Base-by-base conservation (phyloP, 208 protist genomes). In the Phytomonas francai region DNA sequence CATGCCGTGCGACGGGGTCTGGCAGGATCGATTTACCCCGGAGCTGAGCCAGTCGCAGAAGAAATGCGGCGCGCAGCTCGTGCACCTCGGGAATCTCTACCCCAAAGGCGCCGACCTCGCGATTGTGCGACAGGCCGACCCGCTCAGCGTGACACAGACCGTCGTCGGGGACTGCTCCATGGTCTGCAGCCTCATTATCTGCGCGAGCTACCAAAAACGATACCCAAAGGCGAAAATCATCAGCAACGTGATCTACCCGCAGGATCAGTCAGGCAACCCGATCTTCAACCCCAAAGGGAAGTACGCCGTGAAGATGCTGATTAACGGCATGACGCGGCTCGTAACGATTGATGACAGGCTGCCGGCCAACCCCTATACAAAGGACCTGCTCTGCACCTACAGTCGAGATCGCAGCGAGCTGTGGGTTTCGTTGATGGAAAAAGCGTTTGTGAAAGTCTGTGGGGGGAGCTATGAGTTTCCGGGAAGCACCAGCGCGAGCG, bases 251-350 rank as follows among this genome's bases (percentile, higher is more conserved):
- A 95, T 97, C 62, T 97, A 86, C 72, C 92, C 92, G 14, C 92
- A 95, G 59, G 88, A 92, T 71, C 58, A 59, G 22, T 74, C 89
- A 19, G 79, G 90, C 3, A 80, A 80, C 58, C 88, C 89, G 14
- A 74, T 97, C 12, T 49, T 93, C 22, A 95, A 90, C 72, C 84
- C 86, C 0, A 91, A 87, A 70, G 92, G 92, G 22, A 92, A 92
- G 71, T 95, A 97, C 71, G 87, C 80, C 70, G 82, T 97, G 7
- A 95, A 95, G 73, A 92, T 97, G 86, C 79, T 96, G n/a, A 78
- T 97, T 68, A 97, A 97, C 71, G 92, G 92, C 61, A 88, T 89
- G 29, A 92, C 87, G 22, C 85, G 92, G 28, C 80, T 94, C 61
- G 86, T 97, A 51, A 86, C 85, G 22, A 81, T 97, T 27, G 92